Conservation (phyloP, 352 stramenopile species). For the Globisporangium parvum region DNA sequence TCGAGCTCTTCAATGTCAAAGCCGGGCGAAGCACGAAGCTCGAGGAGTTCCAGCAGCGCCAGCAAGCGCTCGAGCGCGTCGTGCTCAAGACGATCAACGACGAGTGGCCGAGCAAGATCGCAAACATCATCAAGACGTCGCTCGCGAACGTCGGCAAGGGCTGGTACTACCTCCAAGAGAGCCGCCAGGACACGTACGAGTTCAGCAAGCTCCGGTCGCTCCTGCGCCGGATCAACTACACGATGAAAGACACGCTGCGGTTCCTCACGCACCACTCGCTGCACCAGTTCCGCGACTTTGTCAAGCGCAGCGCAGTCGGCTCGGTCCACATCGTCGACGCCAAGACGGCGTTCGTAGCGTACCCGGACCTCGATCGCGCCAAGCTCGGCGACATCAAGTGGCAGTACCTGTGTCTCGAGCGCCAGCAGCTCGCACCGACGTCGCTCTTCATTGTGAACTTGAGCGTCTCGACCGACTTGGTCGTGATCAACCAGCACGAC, state of each 20-base stretch:
- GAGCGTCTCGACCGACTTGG: slow-evolving; percentile 58
- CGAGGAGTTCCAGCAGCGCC: slow-evolving; percentile 82
- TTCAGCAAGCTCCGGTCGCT: slow-evolving; percentile 81
- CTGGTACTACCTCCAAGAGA: slow-evolving; percentile 84
- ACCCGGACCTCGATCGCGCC: slow-evolving; percentile 52
- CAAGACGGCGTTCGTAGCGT: slow-evolving; percentile 61
- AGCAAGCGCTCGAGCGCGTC: slow-evolving; percentile 60
- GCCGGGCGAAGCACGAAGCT: slow-evolving; percentile 67
- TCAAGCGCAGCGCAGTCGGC: slow-evolving; percentile 43
- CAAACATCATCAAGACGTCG: slow-evolving; percentile 57
- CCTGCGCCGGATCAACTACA: slow-evolving; percentile 68
- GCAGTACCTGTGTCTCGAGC: slow-evolving; percentile 73
- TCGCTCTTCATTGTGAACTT: slow-evolving; percentile 75
- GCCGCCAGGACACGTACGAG: slow-evolving; percentile 80
- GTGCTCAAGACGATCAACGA: slow-evolving; percentile 79
- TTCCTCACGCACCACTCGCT: slow-evolving; percentile 71
- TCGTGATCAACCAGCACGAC: slow-evolving; percentile 75
- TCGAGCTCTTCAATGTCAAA: slow-evolving; percentile 80
- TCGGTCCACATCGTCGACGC: slow-evolving; percentile 69
- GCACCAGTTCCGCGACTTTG: slow-evolving; percentile 66
- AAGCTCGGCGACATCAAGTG: slow-evolving; percentile 69
- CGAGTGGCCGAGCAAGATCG: slow-evolving; percentile 75
- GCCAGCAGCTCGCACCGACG: slow-evolving; percentile 44
- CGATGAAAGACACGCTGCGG: slow-evolving; percentile 79
- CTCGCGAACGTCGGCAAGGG: slow-evolving; percentile 76